phyloP scores from a whole-genome alignment of 2,329 filamentous ascomycete species.

The Hypoxylon sp. region DNA sequence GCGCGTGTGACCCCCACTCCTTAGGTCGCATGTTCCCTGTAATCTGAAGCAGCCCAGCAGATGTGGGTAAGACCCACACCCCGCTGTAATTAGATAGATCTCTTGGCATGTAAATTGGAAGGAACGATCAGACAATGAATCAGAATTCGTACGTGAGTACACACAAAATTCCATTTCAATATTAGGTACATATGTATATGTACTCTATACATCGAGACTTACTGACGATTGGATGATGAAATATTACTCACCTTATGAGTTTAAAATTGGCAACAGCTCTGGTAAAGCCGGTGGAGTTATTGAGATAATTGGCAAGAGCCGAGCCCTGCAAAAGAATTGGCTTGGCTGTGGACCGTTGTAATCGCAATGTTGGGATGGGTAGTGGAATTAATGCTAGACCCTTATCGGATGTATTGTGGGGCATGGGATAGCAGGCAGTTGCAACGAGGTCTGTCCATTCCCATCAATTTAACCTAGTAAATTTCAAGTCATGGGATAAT shows the following conservation, averaged over 20 bases:
- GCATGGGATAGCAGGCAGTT: no score
- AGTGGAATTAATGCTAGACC: no score
- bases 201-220: background rate
- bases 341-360: no score
- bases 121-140: background rate
- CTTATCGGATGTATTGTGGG: no score
- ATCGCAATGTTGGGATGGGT: no score
- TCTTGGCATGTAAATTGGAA: slow-evolving; percentile 15
- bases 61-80: background rate
- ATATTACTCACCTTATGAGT: background rate
- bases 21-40: background rate
- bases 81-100: slow-evolving; percentile 19
- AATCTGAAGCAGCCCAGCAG: background rate
- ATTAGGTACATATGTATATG: background rate
- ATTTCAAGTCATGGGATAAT: no score
- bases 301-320: no score
- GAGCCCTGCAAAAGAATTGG: no score
- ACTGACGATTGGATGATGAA: background rate
- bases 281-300: background rate
- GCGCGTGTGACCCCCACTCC: slow-evolving; percentile 9
- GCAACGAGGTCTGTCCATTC: no score
- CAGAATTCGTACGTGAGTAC: background rate
- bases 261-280: background rate
- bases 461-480: no score
- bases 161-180: background rate